A percentile compares a stretch with the other conserved stretches of the same genome.
Conservation (phyloP, 768 basidiomycete species). For the Terana coerulea region DNA sequence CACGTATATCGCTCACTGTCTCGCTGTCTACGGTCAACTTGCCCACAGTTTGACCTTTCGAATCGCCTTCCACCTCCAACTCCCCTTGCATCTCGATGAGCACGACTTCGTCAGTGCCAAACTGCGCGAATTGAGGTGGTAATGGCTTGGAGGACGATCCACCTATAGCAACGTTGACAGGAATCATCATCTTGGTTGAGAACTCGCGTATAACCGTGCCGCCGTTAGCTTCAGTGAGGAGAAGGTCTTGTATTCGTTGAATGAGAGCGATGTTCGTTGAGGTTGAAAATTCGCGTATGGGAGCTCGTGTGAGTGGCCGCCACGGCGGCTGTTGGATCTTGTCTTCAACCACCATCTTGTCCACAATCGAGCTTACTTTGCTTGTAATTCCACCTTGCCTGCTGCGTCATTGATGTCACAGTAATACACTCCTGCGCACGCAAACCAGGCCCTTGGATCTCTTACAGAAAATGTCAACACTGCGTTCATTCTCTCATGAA, state of each 20-base stretch:
- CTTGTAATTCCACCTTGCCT: too few species aligned
- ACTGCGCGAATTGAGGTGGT: conserved; percentile 59
- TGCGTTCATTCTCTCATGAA: conserved; percentile 7
- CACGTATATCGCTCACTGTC: conserved; percentile 39
- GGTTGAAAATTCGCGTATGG: not conserved
- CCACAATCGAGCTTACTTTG: too few species aligned
- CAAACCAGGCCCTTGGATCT: too few species aligned
- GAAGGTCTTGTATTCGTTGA: too few species aligned
- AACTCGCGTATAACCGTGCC: too few species aligned
- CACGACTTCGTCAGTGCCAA: conserved; percentile 77
- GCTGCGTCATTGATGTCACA: too few species aligned
- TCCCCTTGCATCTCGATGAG: conserved; percentile 87
- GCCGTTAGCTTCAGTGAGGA: too few species aligned
- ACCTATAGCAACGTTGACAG: conserved; percentile 41
- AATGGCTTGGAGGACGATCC: conserved; percentile 42
- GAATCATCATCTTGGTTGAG: conserved; percentile 56
- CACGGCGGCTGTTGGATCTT: too few species aligned
- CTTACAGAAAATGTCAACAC: not conserved
- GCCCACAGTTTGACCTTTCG: conserved; percentile 75
- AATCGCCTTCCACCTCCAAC: conserved; percentile 68
- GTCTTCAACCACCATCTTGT: too few species aligned
- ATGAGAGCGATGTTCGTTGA: too few species aligned
- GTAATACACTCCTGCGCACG: too few species aligned
- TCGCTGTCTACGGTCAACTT: conserved; percentile 59
- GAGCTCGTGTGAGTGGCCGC: not conserved